phyloP scores from a whole-genome alignment of 306 rosid genomes.

The Luffa aegyptiaca region DNA sequence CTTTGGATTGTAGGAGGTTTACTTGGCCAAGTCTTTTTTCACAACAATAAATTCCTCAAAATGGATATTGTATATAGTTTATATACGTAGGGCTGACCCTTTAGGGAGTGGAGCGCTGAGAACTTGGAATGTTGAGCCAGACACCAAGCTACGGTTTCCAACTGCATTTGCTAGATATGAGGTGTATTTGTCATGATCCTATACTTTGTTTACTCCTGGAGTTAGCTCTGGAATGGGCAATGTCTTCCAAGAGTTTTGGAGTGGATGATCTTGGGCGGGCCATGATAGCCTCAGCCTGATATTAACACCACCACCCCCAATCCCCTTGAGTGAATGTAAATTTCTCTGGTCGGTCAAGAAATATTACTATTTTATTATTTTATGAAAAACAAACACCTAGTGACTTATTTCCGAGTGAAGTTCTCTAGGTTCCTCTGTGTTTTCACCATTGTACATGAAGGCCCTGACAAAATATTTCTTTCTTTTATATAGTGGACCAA shows the following conservation, averaged over 20 bases:
- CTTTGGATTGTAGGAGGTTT: neutral
- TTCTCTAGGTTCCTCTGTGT: neutral
- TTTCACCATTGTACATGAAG: neutral
- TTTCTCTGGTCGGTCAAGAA: neutral
- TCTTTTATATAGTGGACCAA: conserved; percentile 57
- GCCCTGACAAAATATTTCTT: conserved; percentile 2
- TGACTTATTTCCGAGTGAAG: neutral
- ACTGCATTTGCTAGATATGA: neutral
- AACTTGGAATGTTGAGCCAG: neutral
- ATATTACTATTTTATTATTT: neutral
- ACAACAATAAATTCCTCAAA: neutral
- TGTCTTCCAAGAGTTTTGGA: neutral
- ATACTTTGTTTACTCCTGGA: neutral
- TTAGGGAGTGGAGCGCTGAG: neutral
- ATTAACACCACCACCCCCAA: too few relatives aligned
- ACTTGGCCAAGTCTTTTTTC: neutral
- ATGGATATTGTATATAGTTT: too few relatives aligned
- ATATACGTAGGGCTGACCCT: neutral
- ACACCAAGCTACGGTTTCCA: neutral
- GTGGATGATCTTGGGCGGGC: neutral
- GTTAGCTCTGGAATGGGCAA: neutral
- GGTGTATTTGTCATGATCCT: neutral
- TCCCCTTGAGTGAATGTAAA: neutral
- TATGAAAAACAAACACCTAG: neutral
- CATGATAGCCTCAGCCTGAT: neutral